A percentile compares a stretch with the other conserved stretches of the same genome.
phyloP scores from a whole-genome alignment of 2,329 filamentous ascomycete species.

The Parastagonospora avenae region DNA sequence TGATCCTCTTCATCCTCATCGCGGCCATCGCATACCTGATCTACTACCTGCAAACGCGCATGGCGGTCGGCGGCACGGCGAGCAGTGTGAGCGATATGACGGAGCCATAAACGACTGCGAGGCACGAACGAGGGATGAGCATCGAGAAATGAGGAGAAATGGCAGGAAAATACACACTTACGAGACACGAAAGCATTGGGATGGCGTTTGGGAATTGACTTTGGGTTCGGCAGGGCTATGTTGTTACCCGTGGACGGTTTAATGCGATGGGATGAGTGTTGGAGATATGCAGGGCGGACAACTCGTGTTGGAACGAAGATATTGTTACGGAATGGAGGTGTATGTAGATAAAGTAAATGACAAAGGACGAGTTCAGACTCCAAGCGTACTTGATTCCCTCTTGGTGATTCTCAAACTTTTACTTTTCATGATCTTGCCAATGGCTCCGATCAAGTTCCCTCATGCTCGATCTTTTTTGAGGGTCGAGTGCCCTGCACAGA shows the following conservation, averaged over 20 bases:
- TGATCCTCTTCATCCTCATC: slow-evolving; percentile 59
- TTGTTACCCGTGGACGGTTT: neutral
- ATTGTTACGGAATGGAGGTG: too few species aligned
- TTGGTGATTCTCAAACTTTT: too few species aligned
- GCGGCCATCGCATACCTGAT: slow-evolving; percentile 56
- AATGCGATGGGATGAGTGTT: neutral
- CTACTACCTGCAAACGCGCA: slow-evolving; percentile 55
- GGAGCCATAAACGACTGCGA: slow-evolving; percentile 7
- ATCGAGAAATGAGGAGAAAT: neutral
- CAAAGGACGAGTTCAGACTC: too few species aligned
- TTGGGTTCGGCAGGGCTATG: neutral
- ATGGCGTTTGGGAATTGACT: neutral
- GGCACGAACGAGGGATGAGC: neutral
- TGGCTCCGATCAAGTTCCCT: too few species aligned
- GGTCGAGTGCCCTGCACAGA: too few species aligned
- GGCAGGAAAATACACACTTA: neutral
- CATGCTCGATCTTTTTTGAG: too few species aligned
- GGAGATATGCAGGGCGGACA: neutral
- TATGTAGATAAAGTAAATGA: too few species aligned
- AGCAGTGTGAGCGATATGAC: slow-evolving; percentile 41
- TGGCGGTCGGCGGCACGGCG: slow-evolving; percentile 44
- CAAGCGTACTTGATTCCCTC: too few species aligned
- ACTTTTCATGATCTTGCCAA: too few species aligned
- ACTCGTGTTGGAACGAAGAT: too few species aligned
- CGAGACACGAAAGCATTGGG: neutral